Percentiles rank a stretch among this genome's conserved stretches.
Evolutionary conservation across 2,329 filamentous ascomycete species (phyloP).

Genomic region (Paraphaeosphaeria sporulosa): DNA sequence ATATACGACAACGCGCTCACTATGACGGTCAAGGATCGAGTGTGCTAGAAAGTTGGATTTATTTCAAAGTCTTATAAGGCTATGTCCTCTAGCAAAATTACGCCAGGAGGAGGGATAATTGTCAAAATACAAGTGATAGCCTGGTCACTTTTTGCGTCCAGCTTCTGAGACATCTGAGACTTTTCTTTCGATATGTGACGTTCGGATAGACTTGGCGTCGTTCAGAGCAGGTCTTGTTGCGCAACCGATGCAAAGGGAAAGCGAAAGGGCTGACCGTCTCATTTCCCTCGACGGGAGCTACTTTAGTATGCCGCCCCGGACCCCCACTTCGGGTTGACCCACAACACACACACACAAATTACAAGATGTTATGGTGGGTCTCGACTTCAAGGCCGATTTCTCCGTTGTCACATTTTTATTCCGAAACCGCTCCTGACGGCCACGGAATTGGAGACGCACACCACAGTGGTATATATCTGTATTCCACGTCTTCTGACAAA

Average conservation of each 20-base stretch:
- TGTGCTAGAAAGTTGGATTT: too few species aligned
- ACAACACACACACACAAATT: background rate
- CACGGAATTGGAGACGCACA: background rate
- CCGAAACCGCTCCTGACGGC: background rate
- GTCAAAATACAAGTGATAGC: too few species aligned
- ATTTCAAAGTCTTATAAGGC: too few species aligned
- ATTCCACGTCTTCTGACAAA: background rate
- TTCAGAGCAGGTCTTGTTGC: background rate
- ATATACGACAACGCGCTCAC: too few species aligned
- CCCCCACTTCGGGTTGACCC: conserved; percentile 6
- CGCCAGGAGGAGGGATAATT: too few species aligned
- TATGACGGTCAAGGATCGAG: too few species aligned
- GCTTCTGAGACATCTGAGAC: too few species aligned
- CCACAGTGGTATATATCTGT: background rate
- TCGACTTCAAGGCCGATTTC: background rate
- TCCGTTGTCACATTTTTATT: background rate
- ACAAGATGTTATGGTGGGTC: background rate
- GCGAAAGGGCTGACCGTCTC: background rate
- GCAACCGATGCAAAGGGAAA: background rate
- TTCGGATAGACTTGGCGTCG: too few species aligned
- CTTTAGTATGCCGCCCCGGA: conserved; percentile 3
- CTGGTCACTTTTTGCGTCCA: too few species aligned
- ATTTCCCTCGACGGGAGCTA: background rate
- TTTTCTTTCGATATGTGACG: too few species aligned
- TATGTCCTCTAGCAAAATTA: too few species aligned